Conservation (phyloP, 1,139 yeast species). For the Hansenula sp. region DNA sequence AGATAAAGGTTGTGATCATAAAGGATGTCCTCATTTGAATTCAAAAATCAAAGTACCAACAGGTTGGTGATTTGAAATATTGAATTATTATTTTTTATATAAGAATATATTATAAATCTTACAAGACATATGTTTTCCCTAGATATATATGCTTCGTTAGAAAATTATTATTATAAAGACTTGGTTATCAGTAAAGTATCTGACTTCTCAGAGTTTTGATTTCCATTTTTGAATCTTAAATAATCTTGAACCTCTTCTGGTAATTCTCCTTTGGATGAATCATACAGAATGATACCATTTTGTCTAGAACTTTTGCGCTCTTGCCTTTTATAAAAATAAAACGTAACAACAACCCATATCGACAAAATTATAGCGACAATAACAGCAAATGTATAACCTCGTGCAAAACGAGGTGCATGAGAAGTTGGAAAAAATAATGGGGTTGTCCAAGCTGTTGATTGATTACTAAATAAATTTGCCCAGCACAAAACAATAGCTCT, state of each 20-base stretch:
- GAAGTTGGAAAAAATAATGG: conserved; percentile 48
- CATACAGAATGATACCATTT: conserved; percentile 46
- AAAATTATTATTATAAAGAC: no score
- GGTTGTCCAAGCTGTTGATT: conserved; percentile 26
- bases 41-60: background rate
- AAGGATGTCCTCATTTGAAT: background rate
- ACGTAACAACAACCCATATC: conserved; percentile 46
- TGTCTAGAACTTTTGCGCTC: conserved; percentile 46
- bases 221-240: no score
- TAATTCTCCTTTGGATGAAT: conserved; percentile 14
- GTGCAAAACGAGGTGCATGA: conserved; percentile 46
- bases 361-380: conserved; percentile 42
- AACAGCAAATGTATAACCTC: conserved; percentile 42
- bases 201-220: no score
- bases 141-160: no score
- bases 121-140: no score
- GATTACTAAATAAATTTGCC: background rate
- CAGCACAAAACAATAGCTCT: conserved; percentile 19
- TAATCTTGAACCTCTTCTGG: background rate
- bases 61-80: background rate
- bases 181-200: no score
- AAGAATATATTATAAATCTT: no score
- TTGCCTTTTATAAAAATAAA: conserved; percentile 51
- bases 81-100: background rate
- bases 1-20: background rate